These are phyloP conservation scores for Adansonia rubrostipa DNA, from an alignment of 441 rosid species.

Conservation along the genomic window DNA sequence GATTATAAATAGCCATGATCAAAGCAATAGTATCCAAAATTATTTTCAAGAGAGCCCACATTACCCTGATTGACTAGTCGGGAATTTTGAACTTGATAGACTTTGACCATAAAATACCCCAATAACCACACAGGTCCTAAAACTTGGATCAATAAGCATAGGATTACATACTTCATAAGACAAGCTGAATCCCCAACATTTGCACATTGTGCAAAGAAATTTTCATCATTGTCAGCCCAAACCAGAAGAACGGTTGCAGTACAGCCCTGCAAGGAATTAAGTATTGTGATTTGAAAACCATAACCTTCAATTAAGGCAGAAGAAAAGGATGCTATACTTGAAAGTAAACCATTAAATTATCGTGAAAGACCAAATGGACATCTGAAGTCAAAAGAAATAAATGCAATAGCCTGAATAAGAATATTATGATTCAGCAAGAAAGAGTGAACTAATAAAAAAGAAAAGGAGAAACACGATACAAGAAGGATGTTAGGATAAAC, in stretches of 20 bases:
- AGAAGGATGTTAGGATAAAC: neutral
- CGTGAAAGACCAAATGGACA: slow-evolving; percentile 4
- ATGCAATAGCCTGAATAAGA: slow-evolving; percentile 7
- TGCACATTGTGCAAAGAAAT: slow-evolving; percentile 85
- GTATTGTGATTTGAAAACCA: slow-evolving; percentile 17
- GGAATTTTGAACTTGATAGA: neutral
- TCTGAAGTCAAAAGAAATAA: neutral
- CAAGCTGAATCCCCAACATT: slow-evolving; percentile 97
- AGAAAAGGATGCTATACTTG: neutral
- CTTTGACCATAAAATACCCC: neutral
- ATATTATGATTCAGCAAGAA: slow-evolving; percentile 12
- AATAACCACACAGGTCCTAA: neutral
- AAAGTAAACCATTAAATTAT: slow-evolving; percentile 5
- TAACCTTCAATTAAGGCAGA: neutral
- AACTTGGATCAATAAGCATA: slow-evolving; percentile 26
- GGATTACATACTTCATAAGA: slow-evolving; percentile 66
- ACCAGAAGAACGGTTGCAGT: slow-evolving; percentile 90
- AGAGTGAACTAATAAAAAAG: slow-evolving; percentile 1
- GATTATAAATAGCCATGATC: neutral
- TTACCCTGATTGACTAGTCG: neutral
- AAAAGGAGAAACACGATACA: slow-evolving; percentile 1
- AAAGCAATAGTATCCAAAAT: neutral
- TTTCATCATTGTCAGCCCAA: slow-evolving; percentile 65
- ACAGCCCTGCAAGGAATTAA: slow-evolving; percentile 71
- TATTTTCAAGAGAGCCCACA: slow-evolving; percentile 1